Conservation (phyloP, 768 basidiomycete species). For the Tylopilus cervinicoccineus region DNA sequence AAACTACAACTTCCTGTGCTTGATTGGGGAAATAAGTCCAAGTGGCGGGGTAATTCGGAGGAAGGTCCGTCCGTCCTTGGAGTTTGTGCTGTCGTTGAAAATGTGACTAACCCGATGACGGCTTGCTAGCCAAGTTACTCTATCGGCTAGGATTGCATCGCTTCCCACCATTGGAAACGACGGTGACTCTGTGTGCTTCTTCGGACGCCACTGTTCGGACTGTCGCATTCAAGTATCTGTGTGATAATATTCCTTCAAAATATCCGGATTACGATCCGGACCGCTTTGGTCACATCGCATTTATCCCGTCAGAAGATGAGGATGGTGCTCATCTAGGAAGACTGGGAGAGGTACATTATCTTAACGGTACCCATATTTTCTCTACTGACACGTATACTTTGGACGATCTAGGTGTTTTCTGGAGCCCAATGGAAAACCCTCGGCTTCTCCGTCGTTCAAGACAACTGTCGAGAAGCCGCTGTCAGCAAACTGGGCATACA, state of each 20-base stretch:
- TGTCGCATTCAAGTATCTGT: neutral
- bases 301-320: neutral
- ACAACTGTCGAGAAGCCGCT: neutral
- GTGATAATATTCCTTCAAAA: neutral
- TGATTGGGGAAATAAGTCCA: constrained; percentile 77
- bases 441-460: constrained; percentile 1
- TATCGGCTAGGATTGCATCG: neutral
- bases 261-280: neutral
- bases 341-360: neutral
- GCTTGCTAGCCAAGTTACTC: neutral
- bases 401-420: neutral
- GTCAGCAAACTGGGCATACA: neutral
- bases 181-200: neutral
- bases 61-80: constrained; percentile 66
- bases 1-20: constrained; percentile 51
- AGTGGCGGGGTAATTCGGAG: constrained; percentile 80
- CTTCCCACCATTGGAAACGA: neutral
- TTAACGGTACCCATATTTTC: too few relatives aligned
- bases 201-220: neutral
- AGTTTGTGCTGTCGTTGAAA: neutral
- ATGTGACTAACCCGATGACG: neutral
- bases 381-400: neutral
- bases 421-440: neutral
- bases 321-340: neutral
- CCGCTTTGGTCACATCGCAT: neutral